Evolutionary conservation across 2,329 filamentous ascomycete genomes (phyloP), one percentile per base, ranked within the genome.

Genomic region (Talaromyces sp.): DNA sequence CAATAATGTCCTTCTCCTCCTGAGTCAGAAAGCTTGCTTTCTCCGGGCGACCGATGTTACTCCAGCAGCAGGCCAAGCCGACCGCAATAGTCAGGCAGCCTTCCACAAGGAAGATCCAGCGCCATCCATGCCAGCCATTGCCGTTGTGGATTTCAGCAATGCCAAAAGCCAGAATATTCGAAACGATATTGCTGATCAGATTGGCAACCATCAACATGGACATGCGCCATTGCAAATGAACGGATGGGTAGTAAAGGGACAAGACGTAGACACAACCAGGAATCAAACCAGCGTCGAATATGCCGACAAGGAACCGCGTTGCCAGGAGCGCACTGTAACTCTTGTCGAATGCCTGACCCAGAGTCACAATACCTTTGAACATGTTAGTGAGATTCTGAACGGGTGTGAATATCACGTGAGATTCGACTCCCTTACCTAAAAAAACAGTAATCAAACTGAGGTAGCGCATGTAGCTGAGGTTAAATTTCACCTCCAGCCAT

Each of bases 201-300:
- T 61, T 61, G 59, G 59, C 59, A 6, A 61, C 59, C 59, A 61
- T 61, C 33, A 61, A 41, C 59, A 61, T 61, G 3, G 59, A 61
- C 59, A 61, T 61, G 45, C 59, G 59, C 59, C 59, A 61, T 27
- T 61, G 59, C 59, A 61, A 41, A 27, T 61, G 59, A 5, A 52
- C 33, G 8, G 59, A 61, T 41, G 59, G 59, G 11, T 61, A 61
- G 35, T 61, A 61, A 19, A 61, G 45, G 4, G 59, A 61, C 19
- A 61, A 19, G 33, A 61, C 19, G 16, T 52, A 61, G 14, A 61
- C 59, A 27, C 59, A 61, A 14, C 59, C 59, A 1, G 59, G 59
- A 41, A 61, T 61, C 59, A 61, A 37, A 24, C 59, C 59, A 19
- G 59, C 59, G 9, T 61, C 59, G 14, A 61, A 61, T 2, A 61